Evolutionary conservation across 139 green algal species (phyloP).

Genomic region (Zygnema circumcarinatum): DNA sequence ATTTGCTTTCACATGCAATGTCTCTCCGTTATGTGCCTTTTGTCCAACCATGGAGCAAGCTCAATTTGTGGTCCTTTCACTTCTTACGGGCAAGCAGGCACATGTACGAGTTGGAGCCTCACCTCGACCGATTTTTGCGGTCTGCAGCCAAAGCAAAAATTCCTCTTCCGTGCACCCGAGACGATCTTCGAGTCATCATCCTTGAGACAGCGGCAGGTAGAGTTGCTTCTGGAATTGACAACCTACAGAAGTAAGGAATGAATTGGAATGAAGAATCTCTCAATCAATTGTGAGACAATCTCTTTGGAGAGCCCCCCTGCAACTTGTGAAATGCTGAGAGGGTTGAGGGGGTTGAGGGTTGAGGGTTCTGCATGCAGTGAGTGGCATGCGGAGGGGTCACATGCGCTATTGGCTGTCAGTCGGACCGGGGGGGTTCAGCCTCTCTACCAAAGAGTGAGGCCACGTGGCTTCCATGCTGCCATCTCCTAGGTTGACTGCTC

Average conservation of each 20-base stretch:
- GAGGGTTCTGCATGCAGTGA: too few relatives aligned
- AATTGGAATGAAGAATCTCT: too few relatives aligned
- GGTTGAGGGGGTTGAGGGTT: too few relatives aligned
- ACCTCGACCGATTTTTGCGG: constrained; percentile 56
- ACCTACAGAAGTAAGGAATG: too few relatives aligned
- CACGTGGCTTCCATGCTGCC: neutral
- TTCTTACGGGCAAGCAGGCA: neutral
- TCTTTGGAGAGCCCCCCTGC: too few relatives aligned
- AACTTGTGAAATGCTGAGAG: too few relatives aligned
- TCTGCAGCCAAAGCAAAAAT: constrained; percentile 50
- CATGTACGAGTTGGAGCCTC: constrained; percentile 60
- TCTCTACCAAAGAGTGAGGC: constrained; percentile 41
- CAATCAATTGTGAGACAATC: too few relatives aligned
- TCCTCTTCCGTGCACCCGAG: constrained; percentile 32
- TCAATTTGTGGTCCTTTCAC: neutral
- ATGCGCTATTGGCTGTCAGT: constrained; percentile 60
- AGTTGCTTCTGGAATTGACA: too few relatives aligned
- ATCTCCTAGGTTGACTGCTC: neutral
- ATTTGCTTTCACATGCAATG: too few relatives aligned
- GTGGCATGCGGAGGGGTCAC: constrained; percentile 39
- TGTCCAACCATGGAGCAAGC: neutral
- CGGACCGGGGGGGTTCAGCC: constrained; percentile 32
- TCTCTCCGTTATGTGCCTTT: neutral
- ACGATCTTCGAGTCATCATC: constrained; percentile 37
- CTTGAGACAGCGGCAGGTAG: constrained; percentile 13